phyloP scores from a whole-genome alignment of 805 yeast genomes.

The Yarrowia sp. region DNA sequence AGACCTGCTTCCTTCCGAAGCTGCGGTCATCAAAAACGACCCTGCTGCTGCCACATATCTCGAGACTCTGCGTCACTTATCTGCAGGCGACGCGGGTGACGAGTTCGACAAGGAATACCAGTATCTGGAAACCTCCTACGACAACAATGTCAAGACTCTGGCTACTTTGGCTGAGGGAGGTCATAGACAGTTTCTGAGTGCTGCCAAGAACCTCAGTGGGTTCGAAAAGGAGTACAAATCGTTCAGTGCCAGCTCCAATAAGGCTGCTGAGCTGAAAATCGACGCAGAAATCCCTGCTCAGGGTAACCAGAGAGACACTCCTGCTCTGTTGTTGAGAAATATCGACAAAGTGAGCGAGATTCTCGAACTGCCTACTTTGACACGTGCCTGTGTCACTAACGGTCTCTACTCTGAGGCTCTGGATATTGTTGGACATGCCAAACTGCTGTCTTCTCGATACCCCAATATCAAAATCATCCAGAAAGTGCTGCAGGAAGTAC shows the following conservation, averaged over 20 bases:
- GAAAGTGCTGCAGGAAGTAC: constrained; percentile 62
- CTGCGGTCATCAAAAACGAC: constrained; percentile 21
- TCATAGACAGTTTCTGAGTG: constrained; percentile 33
- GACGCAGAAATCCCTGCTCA: constrained; percentile 8
- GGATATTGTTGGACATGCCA: constrained; percentile 77
- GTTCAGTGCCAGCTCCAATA: not conserved
- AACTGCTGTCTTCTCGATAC: constrained; percentile 72
- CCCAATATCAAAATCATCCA: constrained; percentile 63
- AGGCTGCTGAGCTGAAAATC: constrained; percentile 24
- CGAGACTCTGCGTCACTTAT: constrained; percentile 15
- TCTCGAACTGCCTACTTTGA: constrained; percentile 81
- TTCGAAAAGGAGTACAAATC: constrained; percentile 12
- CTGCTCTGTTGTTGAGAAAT: constrained; percentile 51
- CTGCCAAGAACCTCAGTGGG: constrained; percentile 27
- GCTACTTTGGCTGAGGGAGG: constrained; percentile 37
- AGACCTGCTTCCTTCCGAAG: constrained; percentile 25
- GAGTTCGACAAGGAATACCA: constrained; percentile 30
- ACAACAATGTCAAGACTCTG: constrained; percentile 35
- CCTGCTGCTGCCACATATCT: constrained; percentile 12
- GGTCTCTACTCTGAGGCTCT: constrained; percentile 91
- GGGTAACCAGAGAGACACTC: constrained; percentile 12
- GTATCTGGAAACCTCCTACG: constrained; percentile 16
- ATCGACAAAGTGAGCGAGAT: constrained; percentile 78
- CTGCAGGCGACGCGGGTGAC: constrained; percentile 27
- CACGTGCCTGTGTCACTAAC: constrained; percentile 80